Evolutionary conservation across 768 basidiomycete species (phyloP).

Genomic region (Kwoniella newhampshirensis): DNA sequence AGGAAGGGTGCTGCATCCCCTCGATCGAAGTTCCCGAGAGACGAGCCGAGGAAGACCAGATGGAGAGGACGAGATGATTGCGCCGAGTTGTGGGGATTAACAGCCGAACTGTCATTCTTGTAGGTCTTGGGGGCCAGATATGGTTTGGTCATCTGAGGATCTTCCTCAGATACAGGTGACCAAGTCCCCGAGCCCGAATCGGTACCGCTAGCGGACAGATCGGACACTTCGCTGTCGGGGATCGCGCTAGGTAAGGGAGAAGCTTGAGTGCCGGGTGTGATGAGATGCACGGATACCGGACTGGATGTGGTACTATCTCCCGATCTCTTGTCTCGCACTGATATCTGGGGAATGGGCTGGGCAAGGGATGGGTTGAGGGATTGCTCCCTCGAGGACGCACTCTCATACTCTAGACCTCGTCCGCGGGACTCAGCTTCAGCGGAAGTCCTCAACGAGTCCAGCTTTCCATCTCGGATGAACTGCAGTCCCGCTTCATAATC

Average conservation of each 20-base stretch:
- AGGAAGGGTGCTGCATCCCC: slow-evolving; percentile 72
- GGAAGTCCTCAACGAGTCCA: slow-evolving; percentile 44
- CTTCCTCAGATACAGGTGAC: slow-evolving; percentile 18
- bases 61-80: slow-evolving; percentile 61
- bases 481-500: slow-evolving; percentile 87
- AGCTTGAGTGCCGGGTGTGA: slow-evolving; percentile 18
- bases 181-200: slow-evolving; percentile 15
- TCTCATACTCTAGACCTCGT: neutral
- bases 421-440: neutral
- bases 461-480: slow-evolving; percentile 68
- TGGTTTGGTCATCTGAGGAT: slow-evolving; percentile 1
- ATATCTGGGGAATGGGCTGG: slow-evolving; percentile 1
- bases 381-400: neutral
- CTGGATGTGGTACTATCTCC: slow-evolving; percentile 15
- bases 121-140: no score
- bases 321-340: slow-evolving; percentile 1
- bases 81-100: neutral
- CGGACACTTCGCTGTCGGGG: slow-evolving; percentile 8
- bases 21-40: slow-evolving; percentile 83
- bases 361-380: neutral
- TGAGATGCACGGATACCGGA: slow-evolving; percentile 15
- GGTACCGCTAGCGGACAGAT: neutral
- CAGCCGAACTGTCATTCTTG: neutral
- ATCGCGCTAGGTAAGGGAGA: slow-evolving; percentile 17
- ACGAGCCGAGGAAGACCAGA: slow-evolving; percentile 86